Conservation (phyloP, 192 early-diverging fungal species). For the Phlyctochytrium arcticum region DNA sequence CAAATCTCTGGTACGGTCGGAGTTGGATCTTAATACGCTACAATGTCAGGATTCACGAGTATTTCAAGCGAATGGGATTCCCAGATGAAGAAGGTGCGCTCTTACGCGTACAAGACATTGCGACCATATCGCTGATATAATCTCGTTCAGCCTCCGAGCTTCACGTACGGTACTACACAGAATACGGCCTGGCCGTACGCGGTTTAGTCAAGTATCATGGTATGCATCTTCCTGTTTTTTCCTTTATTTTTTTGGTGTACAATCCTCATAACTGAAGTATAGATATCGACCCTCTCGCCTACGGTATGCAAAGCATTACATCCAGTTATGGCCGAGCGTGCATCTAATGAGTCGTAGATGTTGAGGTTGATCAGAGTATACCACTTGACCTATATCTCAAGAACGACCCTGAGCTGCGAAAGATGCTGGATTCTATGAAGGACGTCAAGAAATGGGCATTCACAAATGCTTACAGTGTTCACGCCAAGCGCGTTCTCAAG, state of each 20-base stretch:
- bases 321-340: not conserved
- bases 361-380: constrained; percentile 63
- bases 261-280: not conserved
- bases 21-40: too few relatives aligned
- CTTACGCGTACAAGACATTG: not conserved
- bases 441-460: constrained; percentile 66
- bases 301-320: constrained; percentile 29
- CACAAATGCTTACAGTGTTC: constrained; percentile 70
- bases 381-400: constrained; percentile 62
- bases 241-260: not conserved
- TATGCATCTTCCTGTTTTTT: not conserved
- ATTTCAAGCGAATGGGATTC: constrained; percentile 54
- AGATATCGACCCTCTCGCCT: constrained; percentile 60
- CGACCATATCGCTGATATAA: too few relatives aligned
- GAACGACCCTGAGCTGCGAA: constrained; percentile 54
- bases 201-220: constrained; percentile 65
- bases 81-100: constrained; percentile 43
- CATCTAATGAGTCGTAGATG: constrained; percentile 31
- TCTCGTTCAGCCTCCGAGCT: constrained; percentile 34
- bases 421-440: constrained; percentile 51
- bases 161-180: constrained; percentile 57
- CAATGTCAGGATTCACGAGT: constrained; percentile 60
- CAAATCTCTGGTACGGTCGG: too few relatives aligned
- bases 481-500: constrained; percentile 64
- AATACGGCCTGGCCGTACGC: constrained; percentile 70